A percentile compares a stretch with the other conserved stretches of the same genome.
These are phyloP conservation scores for Picocystis salinarum DNA, from an alignment of 139 green algal species.

Conservation along the genomic window DNA sequence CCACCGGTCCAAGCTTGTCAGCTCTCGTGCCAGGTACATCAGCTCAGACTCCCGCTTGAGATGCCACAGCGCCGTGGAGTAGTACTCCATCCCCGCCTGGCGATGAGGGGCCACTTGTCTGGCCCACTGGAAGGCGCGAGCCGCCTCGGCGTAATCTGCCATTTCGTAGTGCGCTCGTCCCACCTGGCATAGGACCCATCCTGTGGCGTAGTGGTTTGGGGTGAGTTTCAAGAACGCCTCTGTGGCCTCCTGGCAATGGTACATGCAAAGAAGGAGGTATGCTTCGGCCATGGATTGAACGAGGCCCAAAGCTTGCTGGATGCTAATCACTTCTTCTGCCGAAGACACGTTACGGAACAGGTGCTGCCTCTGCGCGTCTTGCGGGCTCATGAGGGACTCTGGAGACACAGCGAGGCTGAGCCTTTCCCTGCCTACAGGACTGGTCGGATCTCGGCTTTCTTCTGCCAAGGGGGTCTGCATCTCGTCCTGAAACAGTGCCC, in stretches of 20 bases:
- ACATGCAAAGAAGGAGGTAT: conserved; percentile 42
- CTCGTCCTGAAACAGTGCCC: too few relatives aligned
- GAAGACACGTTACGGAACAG: not conserved
- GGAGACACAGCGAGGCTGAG: too few relatives aligned
- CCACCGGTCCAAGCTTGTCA: conserved; percentile 52
- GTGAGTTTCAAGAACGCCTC: conserved; percentile 35
- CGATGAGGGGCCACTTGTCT: conserved; percentile 29
- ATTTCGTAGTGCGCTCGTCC: conserved; percentile 64
- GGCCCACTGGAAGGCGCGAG: conserved; percentile 37
- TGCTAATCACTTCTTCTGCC: not conserved
- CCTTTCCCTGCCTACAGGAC: too few relatives aligned
- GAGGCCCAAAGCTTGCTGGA: conserved; percentile 23
- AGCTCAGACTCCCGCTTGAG: conserved; percentile 70
- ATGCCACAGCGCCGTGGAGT: conserved; percentile 90
- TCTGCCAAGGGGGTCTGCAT: too few relatives aligned
- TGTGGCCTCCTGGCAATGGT: conserved; percentile 49
- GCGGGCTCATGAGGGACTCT: too few relatives aligned
- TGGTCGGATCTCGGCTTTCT: too few relatives aligned
- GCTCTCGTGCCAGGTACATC: conserved; percentile 62
- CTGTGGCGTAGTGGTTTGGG: conserved; percentile 41
- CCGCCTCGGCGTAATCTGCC: conserved; percentile 60
- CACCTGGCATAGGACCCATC: conserved; percentile 54
- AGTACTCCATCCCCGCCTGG: conserved; percentile 71
- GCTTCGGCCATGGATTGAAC: conserved; percentile 34
- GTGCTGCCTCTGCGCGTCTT: not conserved